These are phyloP conservation scores for Trypanosoma grayi DNA, from an alignment of 208 protist genomes.

Conservation along the genomic window DNA sequence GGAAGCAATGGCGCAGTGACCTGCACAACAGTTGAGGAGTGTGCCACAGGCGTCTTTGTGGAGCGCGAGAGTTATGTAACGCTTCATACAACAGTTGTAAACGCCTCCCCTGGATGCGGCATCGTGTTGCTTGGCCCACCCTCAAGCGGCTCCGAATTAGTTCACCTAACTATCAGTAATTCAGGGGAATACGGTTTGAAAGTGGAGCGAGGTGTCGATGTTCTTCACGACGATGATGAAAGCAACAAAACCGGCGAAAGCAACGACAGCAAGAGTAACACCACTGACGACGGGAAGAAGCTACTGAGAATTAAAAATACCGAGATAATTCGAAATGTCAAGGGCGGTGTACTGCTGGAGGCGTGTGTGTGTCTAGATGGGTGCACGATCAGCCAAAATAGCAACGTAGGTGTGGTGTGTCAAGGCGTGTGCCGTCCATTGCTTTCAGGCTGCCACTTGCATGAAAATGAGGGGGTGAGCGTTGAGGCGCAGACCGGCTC, in stretches of 20 bases:
- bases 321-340: conserved; percentile 19
- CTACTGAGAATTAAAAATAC: conserved; percentile 8
- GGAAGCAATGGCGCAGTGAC: conserved; percentile 8
- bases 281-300: background rate
- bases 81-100: conserved; percentile 5
- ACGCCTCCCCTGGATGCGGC: conserved; percentile 2
- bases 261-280: background rate
- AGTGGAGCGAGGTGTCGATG: background rate
- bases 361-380: conserved; percentile 5
- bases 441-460: conserved; percentile 12
- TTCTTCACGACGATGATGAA: background rate
- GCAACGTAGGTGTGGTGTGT: conserved; percentile 7
- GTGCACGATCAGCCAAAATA: conserved; percentile 20
- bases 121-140: conserved; percentile 5
- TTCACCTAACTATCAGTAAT: conserved; percentile 12
- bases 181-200: conserved; percentile 19
- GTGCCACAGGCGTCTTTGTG: conserved; percentile 8
- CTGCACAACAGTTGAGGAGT: conserved; percentile 11
- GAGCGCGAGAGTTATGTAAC: conserved; percentile 4
- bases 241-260: background rate
- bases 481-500: background rate
- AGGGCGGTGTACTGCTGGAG: conserved; percentile 16
- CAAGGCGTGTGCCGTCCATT: background rate
- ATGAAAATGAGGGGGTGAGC: conserved; percentile 10
- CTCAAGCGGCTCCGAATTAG: conserved; percentile 7